Evolutionary conservation across 129 eudicot genomes (phyloP).

Genomic region (Flaveria bidentis): DNA sequence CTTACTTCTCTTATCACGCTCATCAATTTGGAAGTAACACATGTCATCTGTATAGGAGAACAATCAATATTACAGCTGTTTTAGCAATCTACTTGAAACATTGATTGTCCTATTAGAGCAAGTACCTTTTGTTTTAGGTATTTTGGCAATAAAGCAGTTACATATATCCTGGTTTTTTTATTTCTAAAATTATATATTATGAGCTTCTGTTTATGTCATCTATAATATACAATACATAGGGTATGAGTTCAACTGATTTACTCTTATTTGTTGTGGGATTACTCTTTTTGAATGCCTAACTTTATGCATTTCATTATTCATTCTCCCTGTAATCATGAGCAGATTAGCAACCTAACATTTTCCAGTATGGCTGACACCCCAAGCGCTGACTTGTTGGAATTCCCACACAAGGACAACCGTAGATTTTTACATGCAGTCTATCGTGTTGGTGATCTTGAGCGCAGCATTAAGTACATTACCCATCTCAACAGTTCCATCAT

Average conservation of each 20-base stretch:
- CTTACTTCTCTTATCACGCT: background rate
- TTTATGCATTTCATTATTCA: background rate
- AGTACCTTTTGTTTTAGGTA: too few species aligned
- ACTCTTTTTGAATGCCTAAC: background rate
- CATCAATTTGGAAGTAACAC: background rate
- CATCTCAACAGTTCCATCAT: background rate
- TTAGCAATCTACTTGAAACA: too few species aligned
- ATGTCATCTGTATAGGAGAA: too few species aligned
- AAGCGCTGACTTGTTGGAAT: slow-evolving; percentile 67
- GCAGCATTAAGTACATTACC: slow-evolving; percentile 72
- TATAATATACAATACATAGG: background rate
- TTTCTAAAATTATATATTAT: background rate
- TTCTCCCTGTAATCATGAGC: background rate
- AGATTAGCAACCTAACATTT: slow-evolving; percentile 25
- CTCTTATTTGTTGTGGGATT: background rate
- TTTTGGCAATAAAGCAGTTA: too few species aligned
- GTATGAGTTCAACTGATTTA: background rate
- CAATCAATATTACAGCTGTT: too few species aligned
- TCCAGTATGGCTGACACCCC: slow-evolving; percentile 69
- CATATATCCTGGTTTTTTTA: background rate
- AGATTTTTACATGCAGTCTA: slow-evolving; percentile 82
- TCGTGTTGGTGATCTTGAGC: slow-evolving; percentile 96
- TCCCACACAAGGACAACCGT: slow-evolving; percentile 80
- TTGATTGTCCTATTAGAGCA: too few species aligned
- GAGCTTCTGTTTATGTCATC: background rate